Evolutionary conservation across 176 grass and related monocot species (phyloP), one percentile per base, ranked within the genome.

Genomic region (Avena insularis): DNA sequence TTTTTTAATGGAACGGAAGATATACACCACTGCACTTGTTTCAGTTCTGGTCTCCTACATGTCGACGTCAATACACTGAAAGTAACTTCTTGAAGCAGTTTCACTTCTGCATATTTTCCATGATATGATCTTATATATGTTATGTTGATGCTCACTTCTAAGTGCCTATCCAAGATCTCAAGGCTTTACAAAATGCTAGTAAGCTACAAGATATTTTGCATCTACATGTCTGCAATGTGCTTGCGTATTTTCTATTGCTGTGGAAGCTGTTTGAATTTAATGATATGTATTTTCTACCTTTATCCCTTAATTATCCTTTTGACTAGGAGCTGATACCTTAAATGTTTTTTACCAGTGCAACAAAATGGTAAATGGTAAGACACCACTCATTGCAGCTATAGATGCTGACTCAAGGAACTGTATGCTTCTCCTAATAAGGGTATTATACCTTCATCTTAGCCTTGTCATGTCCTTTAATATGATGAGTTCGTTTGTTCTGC

Each of bases 371-470:
- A 9, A 63, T 48, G 78, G 78, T 5, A 62, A 27, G 38, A 64
- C 78, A 27, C 78, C 78, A 17, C 59, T 80, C 1, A 45, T 61
- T 64, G 33, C 58, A 10, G 57, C 78, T 80, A 17, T 80, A 16
- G 8, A 46, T 48, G 78, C 58, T 49, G 38, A 23, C 56, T 60
- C 56, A 48, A 25, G 38, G 58, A 80, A 80, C 6, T 80, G 78
- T 48, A 60, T 80, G 57, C 38, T 23, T 45, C 78, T 80, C 56
- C 58, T 80, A 13, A 10, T 63, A 10, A 60, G 21, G 78, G 78
- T 80, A 80, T 49, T 60, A 33, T 21, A 43, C 54, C 55, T 79
- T 60, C 35, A 45, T 15, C 29, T 79, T 27, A 51, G 77, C 19
- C 20, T 79, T 79, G 3, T 58, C 75, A 78, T 36, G 29, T 56